Conservation (phyloP, 495 filamentous ascomycete genomes). For the Aspergillus baeticus region DNA sequence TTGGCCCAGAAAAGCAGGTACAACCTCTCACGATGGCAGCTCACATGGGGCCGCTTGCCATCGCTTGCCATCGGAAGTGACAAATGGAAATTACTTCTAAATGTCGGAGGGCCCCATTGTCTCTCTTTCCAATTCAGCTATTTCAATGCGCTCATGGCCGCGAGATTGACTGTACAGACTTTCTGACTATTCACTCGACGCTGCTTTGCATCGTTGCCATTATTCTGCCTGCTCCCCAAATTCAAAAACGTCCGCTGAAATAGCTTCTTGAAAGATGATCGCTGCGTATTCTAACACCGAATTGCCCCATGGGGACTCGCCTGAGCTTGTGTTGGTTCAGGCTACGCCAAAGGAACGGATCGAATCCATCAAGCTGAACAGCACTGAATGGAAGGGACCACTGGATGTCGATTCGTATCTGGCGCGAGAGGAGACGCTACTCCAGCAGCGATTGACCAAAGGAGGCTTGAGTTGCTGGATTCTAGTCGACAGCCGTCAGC, state of each 20-base stretch:
- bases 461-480: conserved; percentile 85
- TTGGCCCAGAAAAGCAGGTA: conserved; percentile 19
- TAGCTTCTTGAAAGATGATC: conserved; percentile 27
- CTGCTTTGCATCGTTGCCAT: neutral
- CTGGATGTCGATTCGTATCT: conserved; percentile 70
- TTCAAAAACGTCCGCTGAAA: neutral
- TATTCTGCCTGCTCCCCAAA: neutral
- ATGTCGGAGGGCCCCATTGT: neutral
- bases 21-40: conserved; percentile 7
- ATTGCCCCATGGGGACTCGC: conserved; percentile 58
- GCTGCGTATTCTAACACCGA: conserved; percentile 22
- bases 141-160: neutral
- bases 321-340: conserved; percentile 62
- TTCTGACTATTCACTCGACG: neutral
- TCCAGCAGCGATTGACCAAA: conserved; percentile 61
- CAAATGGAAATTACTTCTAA: conserved; percentile 19
- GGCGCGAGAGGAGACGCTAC: conserved; percentile 69
- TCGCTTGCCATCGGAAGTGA: conserved; percentile 28
- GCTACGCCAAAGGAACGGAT: conserved; percentile 66
- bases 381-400: conserved; percentile 67
- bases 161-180: neutral
- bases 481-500: conserved; percentile 59
- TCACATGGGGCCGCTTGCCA: conserved; percentile 21
- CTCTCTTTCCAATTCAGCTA: neutral
- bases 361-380: conserved; percentile 65